Base-by-base conservation (phyloP, 2,329 filamentous ascomycete species). In the Apiospora pterosperma region DNA sequence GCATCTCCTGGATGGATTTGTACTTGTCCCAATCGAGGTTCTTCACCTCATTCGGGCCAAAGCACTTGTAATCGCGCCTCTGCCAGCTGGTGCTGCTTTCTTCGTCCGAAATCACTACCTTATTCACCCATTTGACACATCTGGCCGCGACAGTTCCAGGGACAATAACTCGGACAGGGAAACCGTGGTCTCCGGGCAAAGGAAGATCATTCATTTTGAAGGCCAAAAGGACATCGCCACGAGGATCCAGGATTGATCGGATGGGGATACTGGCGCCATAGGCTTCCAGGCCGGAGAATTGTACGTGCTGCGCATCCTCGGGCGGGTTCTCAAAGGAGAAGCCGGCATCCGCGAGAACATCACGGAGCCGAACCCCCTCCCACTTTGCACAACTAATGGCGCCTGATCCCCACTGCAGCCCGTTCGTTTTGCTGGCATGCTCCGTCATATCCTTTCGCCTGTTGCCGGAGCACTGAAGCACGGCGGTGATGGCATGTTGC, bases 41-140 rank as follows among this genome's bases (percentile, higher is more conserved):
- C 36, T 78, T 78, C 14, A 79, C 78, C 73, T 88, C 82, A 70
- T 89, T 89, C 4, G 88, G 88, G 0, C 88, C 87, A 65, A 91
- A 90, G 70, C 84, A 86, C 73, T 91, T 91, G 76, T 91, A 91
- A 72, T 91, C 89, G 21, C 84, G 81, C 25, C 85, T 81, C 72
- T 91, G 88, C 88, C 88, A 90, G 71, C 89, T 84, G 52, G 84
- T 88, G 4, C 82, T 76, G 69, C 87, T 89, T 74, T 92, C 89
- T 67, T 91, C 89, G 64, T 88, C 86, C 42, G 87, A 85, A 1
- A 91, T 79, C 0, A 85, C 82, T 63, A 92, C 87, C 55, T 84
- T 84, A 66, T 82, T 86, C 2, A 92, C 78, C 89, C 89, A 92
- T 71, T 92, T 92, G 68, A 90, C 88, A 6, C 85, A 88, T 1